Base-by-base conservation (phyloP, 345 rosid species). In the Lumnitzera racemosa region DNA sequence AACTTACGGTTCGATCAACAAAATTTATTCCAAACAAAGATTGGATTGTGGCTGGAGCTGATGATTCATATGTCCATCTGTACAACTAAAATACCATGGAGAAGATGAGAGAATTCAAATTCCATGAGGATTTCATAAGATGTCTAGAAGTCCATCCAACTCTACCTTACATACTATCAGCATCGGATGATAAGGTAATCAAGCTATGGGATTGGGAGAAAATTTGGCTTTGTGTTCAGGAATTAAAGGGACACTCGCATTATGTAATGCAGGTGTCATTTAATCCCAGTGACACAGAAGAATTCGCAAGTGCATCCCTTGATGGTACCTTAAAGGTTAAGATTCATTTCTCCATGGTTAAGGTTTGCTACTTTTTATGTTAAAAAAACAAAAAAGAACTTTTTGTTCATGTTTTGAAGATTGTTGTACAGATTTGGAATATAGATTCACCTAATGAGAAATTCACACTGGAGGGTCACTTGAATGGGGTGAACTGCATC, bases 171-270 rank as follows among this genome's bases (percentile, higher is more conserved):
- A 59, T 74, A 55, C n/a, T 78, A n/a, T 72, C 80, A 8, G 61
- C 73, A 5, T 72, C 77, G 0, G 77, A 75, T 20, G 83, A 78
- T 51, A 59, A 1, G 57, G 36, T 56, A 20, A 67, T 78, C 20
- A 78, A 72, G 73, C 56, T 66, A 24, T 78, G 83, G 80, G 73
- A 78, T 57, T 78, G 77, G 83, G 83, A 78, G 52, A 72, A 72
- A 70, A 73, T 57, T 12, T 78, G 83, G 83, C 12, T 0, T 12
- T 72, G 83, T 61, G 12, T 64, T 61, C 56, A 27, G 46, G 56
- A 31, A 25, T 78, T 72, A 5, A 67, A 75, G 55, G 83, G 73
- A 9, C 83, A 78, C 58, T 58, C 75, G 16, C 75, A 75, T 62
- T 75, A 78, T 61, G 83, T 75, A 43, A 78, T 75, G 83, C 73